Base-by-base conservation (phyloP, 192 early-diverging fungal species). In the Backusella sp. region DNA sequence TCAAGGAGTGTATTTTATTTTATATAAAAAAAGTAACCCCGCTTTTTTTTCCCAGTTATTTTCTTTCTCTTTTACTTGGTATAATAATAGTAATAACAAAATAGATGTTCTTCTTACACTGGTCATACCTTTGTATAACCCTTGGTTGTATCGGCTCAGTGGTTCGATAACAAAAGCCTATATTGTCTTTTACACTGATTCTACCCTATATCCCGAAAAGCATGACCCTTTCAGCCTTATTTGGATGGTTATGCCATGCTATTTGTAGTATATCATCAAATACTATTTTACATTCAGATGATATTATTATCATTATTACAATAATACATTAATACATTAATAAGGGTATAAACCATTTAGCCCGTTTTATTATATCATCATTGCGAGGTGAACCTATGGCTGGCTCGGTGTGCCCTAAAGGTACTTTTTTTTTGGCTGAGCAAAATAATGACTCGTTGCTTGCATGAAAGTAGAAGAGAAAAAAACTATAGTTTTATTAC, bases 1-100 rank as follows among this genome's bases (percentile, higher is more conserved):
- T 32, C 32, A 72, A 42, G 70, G 26, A 53, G 37, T 28, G 41
- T 17, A 41, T 52, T 46, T 23, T 41, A 19, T 41, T 53, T 11
- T 72, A 59, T 42, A 70, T 30, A 71, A 71, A 71, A 71, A 71
- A 71, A 28, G 39, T 53, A 72, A 41, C 39, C 37, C 39, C 70
- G 70, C 14, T 34, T 39, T 73, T 36, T 39, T 73, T 19, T 17
- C 23, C 2, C 52, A 49, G 15, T 46, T 42, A 12, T 73, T 46
- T 49, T 30, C 52, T 2, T 1, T 26, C 53, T 59, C 21, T 59
- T 59, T 59, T 59, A 8, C n/a, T 23, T 9, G 7, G 23, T 59
- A 53, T 53, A 21, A 8, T 53, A 52, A 37, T 42, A 11, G 14
- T 42, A 42, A 42, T 42, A 42, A 42, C 14, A 42, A 42, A 42